Evolutionary conservation across 345 rosid genomes (phyloP), one percentile per base, ranked within the genome.

Genomic region (Hibiscus trionum): DNA sequence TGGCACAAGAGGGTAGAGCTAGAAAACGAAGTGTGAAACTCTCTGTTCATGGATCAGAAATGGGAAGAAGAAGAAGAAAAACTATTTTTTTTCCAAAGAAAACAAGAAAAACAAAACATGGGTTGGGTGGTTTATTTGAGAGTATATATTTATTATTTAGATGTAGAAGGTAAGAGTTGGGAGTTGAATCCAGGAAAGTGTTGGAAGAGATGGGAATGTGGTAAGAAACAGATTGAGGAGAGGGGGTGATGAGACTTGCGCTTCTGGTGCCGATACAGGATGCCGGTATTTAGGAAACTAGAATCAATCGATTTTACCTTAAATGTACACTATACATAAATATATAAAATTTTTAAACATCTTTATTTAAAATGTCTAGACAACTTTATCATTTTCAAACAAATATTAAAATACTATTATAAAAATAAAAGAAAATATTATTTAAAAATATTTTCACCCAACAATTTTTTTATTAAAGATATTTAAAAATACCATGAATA

Each of bases 261-360:
- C 81, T 75, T 88, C 85, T 78, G 72, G 82, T 85, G 92, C 90
- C 96, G 81, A 78, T 80, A 74, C 35, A 57, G 56, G 15, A 77
- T 61, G 80, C 86, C 82, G 89, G 79, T 79, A 78, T 82, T 80
- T 74, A 82, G 87, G 86, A 50, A 16, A 50, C 56, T 50, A 50
- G 7, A 50, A 50, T 16, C 56, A 50, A 39, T 2, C 19, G 16
- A 50, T n/a, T 16, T 16, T 15, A 15, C 17, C 17, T 50, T 50
- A 50, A 44, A 15, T 50, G 56, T 16, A 50, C 21, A 16, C 7
- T 44, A 49, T 49, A 49, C 12, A 49, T 3, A 50, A 3, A 7
- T 15, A 15, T 14, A 12, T 4, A 14, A 14, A 14, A 2, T 47
- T 4, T 11, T 14, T 4, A 11, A 47, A 12, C 46, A 37, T 39